phyloP scores from a whole-genome alignment of 768 basidiomycete genomes.

The Tephrocybe rancida region DNA sequence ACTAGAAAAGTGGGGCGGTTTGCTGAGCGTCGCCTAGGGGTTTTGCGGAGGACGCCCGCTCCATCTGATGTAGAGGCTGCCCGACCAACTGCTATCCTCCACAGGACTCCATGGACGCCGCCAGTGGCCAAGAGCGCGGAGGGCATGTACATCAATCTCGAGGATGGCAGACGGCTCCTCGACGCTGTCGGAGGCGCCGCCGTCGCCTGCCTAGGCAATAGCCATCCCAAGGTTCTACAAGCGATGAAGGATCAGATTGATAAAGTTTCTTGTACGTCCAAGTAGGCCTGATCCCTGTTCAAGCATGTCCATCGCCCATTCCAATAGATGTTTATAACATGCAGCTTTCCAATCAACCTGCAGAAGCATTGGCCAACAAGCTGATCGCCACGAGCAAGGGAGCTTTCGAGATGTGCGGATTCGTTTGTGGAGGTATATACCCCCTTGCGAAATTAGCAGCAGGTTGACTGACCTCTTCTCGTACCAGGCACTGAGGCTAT shows the following conservation, averaged over 20 bases:
- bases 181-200: conserved; percentile 89
- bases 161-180: conserved; percentile 68
- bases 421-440: conserved; percentile 69
- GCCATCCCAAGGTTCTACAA: conserved; percentile 69
- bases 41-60: too few relatives aligned
- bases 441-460: conserved; percentile 4
- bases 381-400: conserved; percentile 70
- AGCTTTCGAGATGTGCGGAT: conserved; percentile 72
- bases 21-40: too few relatives aligned
- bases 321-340: conserved; percentile 80
- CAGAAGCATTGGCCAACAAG: conserved; percentile 74
- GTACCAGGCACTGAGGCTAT: conserved; percentile 81
- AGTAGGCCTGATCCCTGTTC: not conserved
- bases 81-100: conserved; percentile 46
- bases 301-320: not conserved
- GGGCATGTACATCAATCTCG: conserved; percentile 73
- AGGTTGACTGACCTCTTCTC: not conserved
- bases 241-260: conserved; percentile 83
- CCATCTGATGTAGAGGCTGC: too few relatives aligned
- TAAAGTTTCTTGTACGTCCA: conserved; percentile 67
- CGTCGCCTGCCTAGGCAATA: conserved; percentile 77
- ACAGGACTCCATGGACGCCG: conserved; percentile 74
- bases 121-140: conserved; percentile 67
- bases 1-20: too few relatives aligned
- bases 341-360: conserved; percentile 80